These are phyloP conservation scores for Capronia epimyces DNA, from an alignment of 2,329 filamentous ascomycete genomes.

Conservation along the genomic window DNA sequence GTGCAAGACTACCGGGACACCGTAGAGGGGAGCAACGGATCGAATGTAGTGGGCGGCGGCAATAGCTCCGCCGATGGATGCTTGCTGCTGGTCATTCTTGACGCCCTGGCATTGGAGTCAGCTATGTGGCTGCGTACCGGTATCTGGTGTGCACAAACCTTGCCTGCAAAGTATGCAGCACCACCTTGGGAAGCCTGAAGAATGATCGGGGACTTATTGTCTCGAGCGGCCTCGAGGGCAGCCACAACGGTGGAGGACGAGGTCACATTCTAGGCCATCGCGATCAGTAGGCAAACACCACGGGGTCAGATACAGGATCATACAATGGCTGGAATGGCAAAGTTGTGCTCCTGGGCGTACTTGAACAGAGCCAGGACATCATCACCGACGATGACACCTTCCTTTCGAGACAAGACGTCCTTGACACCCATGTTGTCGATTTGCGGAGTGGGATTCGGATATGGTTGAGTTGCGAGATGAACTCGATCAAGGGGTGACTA, in stretches of 20 bases:
- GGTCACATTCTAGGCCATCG: slow-evolving; percentile 65
- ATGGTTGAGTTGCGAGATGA: neutral
- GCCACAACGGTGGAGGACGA: slow-evolving; percentile 83
- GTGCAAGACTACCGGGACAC: slow-evolving; percentile 86
- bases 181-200: slow-evolving; percentile 92
- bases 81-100: slow-evolving; percentile 74
- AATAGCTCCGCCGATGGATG: slow-evolving; percentile 80
- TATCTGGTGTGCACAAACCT: slow-evolving; percentile 46
- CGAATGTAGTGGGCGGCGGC: slow-evolving; percentile 93
- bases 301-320: slow-evolving; percentile 30
- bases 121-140: neutral
- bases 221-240: slow-evolving; percentile 87
- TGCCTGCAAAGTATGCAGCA: slow-evolving; percentile 86
- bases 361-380: slow-evolving; percentile 71
- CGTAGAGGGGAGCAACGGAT: slow-evolving; percentile 77
- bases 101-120: slow-evolving; percentile 53
- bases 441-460: slow-evolving; percentile 9
- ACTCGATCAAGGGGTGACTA: neutral
- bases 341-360: slow-evolving; percentile 80
- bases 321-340: slow-evolving; percentile 78
- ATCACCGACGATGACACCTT: slow-evolving; percentile 62
- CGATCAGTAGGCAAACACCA: slow-evolving; percentile 6
- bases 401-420: slow-evolving; percentile 58
- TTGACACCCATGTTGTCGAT: slow-evolving; percentile 35
- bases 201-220: slow-evolving; percentile 85